phyloP scores from a whole-genome alignment of 257 asterid species.

The Parsonsia alboflavescens region DNA sequence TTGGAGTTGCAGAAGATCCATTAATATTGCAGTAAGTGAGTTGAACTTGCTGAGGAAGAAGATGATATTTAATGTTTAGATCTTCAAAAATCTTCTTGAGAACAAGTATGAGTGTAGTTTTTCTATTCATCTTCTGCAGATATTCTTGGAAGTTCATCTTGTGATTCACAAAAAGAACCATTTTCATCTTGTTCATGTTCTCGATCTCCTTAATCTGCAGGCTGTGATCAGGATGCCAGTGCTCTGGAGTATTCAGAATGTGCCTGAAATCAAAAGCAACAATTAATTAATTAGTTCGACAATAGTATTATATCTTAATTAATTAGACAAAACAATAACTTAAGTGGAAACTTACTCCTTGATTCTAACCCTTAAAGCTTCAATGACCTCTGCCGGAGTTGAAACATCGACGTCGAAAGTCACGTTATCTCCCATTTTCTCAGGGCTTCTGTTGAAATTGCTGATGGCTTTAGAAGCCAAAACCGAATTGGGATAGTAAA shows the following conservation, averaged over 20 bases:
- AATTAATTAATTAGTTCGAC: too few species aligned
- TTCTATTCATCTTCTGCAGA: slow-evolving; percentile 14
- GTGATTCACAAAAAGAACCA: slow-evolving; percentile 17
- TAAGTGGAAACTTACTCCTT: slow-evolving; percentile 36
- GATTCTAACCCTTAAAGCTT: slow-evolving; percentile 44
- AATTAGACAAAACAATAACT: too few species aligned
- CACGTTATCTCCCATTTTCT: slow-evolving; percentile 61
- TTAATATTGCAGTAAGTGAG: neutral
- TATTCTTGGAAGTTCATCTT: slow-evolving; percentile 20
- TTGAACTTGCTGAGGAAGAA: slow-evolving; percentile 20
- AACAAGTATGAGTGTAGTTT: slow-evolving; percentile 19
- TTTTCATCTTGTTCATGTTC: slow-evolving; percentile 25
- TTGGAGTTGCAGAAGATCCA: neutral
- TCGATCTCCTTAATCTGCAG: slow-evolving; percentile 20
- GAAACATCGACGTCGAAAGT: slow-evolving; percentile 62
- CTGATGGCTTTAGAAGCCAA: slow-evolving; percentile 19
- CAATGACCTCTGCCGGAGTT: slow-evolving; percentile 54
- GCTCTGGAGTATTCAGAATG: slow-evolving; percentile 7
- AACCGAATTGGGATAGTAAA: slow-evolving; percentile 30
- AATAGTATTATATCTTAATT: too few species aligned
- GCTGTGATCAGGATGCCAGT: slow-evolving; percentile 24
- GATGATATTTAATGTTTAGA: slow-evolving; percentile 12
- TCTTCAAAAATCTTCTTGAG: slow-evolving; percentile 14
- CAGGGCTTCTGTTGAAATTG: slow-evolving; percentile 55
- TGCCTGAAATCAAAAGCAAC: slow-evolving; percentile 8